Conservation (phyloP, 73 alveolate genomes). For the Symbiodinium natans region DNA sequence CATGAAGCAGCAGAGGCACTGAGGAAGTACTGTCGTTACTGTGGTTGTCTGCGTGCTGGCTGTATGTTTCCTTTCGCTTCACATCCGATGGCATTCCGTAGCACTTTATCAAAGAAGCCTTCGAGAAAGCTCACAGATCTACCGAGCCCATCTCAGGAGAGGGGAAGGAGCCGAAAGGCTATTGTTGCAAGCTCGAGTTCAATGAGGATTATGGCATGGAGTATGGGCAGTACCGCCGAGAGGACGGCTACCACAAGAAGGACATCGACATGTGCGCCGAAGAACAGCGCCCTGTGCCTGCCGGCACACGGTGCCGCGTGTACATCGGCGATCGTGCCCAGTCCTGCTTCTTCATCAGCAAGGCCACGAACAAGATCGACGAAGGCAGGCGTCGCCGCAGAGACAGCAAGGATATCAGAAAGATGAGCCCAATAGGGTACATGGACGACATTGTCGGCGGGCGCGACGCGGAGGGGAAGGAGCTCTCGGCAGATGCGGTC, state of each 20-base stretch:
- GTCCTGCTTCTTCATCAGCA: slow-evolving; percentile 2
- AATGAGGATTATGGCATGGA: neutral
- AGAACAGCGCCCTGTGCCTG: neutral
- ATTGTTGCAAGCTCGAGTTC: slow-evolving; percentile 2
- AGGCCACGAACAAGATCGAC: neutral
- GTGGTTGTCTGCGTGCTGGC: neutral
- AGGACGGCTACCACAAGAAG: neutral
- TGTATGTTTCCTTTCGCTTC: neutral
- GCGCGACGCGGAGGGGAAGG: neutral
- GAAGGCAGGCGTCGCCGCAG: slow-evolving; percentile 10
- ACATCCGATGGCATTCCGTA: neutral
- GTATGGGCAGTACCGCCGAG: neutral
- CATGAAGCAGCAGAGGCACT: neutral
- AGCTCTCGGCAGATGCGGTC: neutral
- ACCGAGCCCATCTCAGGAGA: neutral
- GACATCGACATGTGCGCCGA: neutral
- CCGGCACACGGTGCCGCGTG: neutral
- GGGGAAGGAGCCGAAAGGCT: slow-evolving; percentile 23
- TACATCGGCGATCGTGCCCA: neutral
- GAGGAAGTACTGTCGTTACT: too few relatives aligned
- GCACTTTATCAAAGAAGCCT: too few relatives aligned
- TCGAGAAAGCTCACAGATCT: too few relatives aligned
- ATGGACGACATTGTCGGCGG: neutral
- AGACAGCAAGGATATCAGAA: neutral
- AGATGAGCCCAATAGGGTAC: neutral